Base-by-base conservation (phyloP, 2,329 filamentous ascomycete species). In the Curvularia eragrostidis region DNA sequence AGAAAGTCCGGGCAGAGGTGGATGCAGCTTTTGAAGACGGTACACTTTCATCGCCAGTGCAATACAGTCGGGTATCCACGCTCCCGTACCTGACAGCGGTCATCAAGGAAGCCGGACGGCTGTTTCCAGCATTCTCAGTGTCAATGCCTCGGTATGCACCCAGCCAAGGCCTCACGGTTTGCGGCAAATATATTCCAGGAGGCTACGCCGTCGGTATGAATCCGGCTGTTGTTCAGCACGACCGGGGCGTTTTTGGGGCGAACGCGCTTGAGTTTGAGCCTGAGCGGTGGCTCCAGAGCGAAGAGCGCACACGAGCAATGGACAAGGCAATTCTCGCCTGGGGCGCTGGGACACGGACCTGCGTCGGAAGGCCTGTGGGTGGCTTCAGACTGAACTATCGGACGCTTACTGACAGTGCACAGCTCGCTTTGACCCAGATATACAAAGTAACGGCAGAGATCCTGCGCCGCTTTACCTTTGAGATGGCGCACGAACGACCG, bases 11-110 rank as follows among this genome's bases (percentile, higher is more conserved):
- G 2, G 41, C 51, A 9, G 69, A 70, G 38, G 43, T 73, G 15
- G 67, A 73, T 53, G 44, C 48, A 10, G 63, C 62, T 9, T 65
- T 59, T 21, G 36, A 34, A 3, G 34, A 58, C 19, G 53, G 63
- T 23, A 19, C 46, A 43, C 48, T 69, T n/a, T 58, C 44, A 4
- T 56, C 57, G 3, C 63, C 58, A 13, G 41, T 67, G 6, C 58
- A 54, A 23, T 61, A 68, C 24, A 39, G 32, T 7, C 62, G 92
- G 72, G 83, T 81, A 47, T 87, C 90, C 73, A 84, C 84, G 51
- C 81, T 94, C 5, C 85, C 86, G 0, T 94, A 93, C 72, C 83
- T 94, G 2, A 88, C 91, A 67, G 90, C 90, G 2, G 87, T 87
- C 52, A 84, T 94, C 66, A 90, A 93, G 70, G 91, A 95, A 75